These are phyloP conservation scores for Solanum peruvianum DNA, from an alignment of 257 asterid species.

Conservation along the genomic window DNA sequence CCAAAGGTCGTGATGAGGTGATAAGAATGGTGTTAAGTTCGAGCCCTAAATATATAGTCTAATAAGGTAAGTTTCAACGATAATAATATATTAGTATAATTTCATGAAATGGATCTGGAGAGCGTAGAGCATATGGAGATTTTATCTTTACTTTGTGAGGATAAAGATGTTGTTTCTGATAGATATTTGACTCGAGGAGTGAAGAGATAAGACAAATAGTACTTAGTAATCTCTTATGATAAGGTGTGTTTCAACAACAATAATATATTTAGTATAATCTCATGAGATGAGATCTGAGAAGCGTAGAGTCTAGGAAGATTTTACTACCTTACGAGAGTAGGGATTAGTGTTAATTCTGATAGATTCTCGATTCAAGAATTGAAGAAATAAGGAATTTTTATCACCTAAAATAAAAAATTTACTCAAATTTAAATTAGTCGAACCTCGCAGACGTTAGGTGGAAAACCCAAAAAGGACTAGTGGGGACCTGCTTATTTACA, in stretches of 20 bases:
- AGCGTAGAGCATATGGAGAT: not conserved
- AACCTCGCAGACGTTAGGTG: not conserved
- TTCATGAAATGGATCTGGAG: fast-evolving
- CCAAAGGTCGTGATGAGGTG: not conserved
- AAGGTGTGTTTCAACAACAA: not conserved
- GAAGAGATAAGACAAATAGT: not conserved
- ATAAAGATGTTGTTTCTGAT: fast-evolving
- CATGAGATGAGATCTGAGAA: fast-evolving
- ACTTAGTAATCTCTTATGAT: not conserved
- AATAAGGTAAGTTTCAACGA: fast-evolving
- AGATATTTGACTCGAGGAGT: fast-evolving
- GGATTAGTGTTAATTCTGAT: not conserved
- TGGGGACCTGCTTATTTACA: not conserved
- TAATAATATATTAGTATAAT: not conserved
- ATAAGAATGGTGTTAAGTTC: not conserved
- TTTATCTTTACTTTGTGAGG: not conserved
- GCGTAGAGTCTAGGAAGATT: not conserved
- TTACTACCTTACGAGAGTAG: not conserved
- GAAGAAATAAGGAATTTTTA: not conserved
- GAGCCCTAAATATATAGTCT: not conserved
- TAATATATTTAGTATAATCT: not conserved
- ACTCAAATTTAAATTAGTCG: not conserved
- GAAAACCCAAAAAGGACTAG: not conserved
- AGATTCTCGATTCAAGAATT: fast-evolving
- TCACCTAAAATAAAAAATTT: not conserved